A percentile compares a stretch with the other conserved stretches of the same genome.
Evolutionary conservation across 1,139 yeast genomes (phyloP).

Genomic region (Nakaseomyces bracarensis): DNA sequence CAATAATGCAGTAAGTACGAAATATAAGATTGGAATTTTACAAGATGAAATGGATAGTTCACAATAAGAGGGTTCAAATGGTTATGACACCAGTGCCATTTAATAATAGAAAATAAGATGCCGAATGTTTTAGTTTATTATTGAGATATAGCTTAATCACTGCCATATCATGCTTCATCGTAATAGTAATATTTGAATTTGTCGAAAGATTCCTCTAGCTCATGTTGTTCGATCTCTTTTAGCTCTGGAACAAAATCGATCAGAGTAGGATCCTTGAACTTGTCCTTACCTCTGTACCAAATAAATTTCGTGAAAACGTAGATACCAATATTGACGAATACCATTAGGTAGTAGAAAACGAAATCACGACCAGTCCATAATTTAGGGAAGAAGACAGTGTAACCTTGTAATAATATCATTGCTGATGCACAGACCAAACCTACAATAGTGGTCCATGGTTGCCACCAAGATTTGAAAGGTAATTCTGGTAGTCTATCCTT

Average conservation of each 20-base stretch:
- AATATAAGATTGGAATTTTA: not conserved
- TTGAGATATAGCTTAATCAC: no score
- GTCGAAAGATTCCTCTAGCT: conserved; percentile 25
- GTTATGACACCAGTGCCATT: conserved; percentile 1
- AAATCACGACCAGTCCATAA: conserved; percentile 54
- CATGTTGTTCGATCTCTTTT: conserved; percentile 52
- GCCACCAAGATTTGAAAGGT: conserved; percentile 49
- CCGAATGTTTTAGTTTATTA: not conserved
- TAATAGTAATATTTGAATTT: conserved; percentile 17
- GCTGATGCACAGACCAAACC: conserved; percentile 38
- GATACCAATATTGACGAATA: conserved; percentile 52
- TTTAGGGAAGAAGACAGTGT: conserved; percentile 57
- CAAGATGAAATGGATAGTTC: not conserved
- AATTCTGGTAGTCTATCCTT: conserved; percentile 46
- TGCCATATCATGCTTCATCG: conserved; percentile 10
- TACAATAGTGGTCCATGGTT: conserved; percentile 51
- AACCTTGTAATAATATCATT: conserved; percentile 62
- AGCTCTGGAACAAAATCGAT: conserved; percentile 51
- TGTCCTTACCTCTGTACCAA: conserved; percentile 38
- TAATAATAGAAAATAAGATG: not conserved
- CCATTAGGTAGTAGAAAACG: conserved; percentile 58
- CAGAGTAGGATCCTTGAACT: conserved; percentile 41
- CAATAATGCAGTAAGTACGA: not conserved
- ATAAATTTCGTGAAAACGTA: conserved; percentile 50
- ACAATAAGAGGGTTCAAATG: not conserved